These are phyloP conservation scores for Pseudonectria foliicola DNA, from an alignment of 2,329 filamentous ascomycete genomes.

Conservation along the genomic window DNA sequence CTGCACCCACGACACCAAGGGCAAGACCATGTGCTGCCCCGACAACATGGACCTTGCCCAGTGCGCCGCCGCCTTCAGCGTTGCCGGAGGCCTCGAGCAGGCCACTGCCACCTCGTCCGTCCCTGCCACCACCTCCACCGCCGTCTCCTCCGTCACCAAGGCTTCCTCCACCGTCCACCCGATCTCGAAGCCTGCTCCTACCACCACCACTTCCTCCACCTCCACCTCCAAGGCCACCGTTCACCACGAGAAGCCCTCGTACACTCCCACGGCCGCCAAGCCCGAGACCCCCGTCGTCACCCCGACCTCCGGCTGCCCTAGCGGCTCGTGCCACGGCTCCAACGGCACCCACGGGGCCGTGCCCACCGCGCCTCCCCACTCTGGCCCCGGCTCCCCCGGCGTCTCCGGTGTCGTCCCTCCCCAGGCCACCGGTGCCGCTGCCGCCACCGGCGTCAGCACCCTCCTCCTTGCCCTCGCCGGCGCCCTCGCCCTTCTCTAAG, in stretches of 20 bases:
- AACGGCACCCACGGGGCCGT: slow-evolving; percentile 26
- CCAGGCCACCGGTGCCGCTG: slow-evolving; percentile 21
- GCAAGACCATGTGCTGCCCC: slow-evolving; percentile 55
- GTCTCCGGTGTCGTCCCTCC: slow-evolving; percentile 12
- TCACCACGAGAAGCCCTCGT: slow-evolving; percentile 4
- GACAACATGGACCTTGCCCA: slow-evolving; percentile 43
- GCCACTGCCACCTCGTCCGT: slow-evolving; percentile 26
- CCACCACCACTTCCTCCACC: slow-evolving; percentile 21
- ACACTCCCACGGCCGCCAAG: slow-evolving; percentile 11
- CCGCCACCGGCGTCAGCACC: slow-evolving; percentile 28
- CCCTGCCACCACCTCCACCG: slow-evolving; percentile 22
- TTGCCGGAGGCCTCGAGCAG: slow-evolving; percentile 39
- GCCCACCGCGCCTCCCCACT: slow-evolving; percentile 19
- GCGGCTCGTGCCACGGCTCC: slow-evolving; percentile 20
- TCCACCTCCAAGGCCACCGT: slow-evolving; percentile 15
- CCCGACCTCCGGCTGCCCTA: slow-evolving; percentile 20
- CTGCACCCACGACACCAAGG: slow-evolving; percentile 47
- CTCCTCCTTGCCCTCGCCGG: slow-evolving; percentile 30
- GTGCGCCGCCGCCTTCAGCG: slow-evolving; percentile 47
- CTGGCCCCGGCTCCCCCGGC: slow-evolving; percentile 8
- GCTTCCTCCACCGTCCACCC: slow-evolving; percentile 12
- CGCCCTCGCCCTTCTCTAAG: slow-evolving; percentile 30
- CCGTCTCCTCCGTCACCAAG: slow-evolving; percentile 13
- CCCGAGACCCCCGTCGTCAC: slow-evolving; percentile 21
- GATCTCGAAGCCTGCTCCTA: no score